Conservation (phyloP, 2,329 filamentous ascomycete species). For the Epichloe brachyelytri region DNA sequence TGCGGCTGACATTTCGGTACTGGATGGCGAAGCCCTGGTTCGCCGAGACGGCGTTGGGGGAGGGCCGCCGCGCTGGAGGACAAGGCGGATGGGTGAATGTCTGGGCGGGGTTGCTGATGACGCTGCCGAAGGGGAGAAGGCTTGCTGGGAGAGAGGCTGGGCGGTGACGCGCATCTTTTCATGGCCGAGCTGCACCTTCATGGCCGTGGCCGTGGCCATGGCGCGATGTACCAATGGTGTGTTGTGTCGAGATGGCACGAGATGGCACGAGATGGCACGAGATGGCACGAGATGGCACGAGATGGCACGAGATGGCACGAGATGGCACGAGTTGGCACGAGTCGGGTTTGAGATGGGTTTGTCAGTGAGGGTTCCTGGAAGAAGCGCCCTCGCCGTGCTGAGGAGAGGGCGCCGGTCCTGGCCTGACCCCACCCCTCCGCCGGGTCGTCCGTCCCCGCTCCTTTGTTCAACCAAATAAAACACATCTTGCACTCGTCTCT, state of each 20-base stretch:
- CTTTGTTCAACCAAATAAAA: too few relatives aligned
- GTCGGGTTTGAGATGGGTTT: too few relatives aligned
- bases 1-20: constrained; percentile 65
- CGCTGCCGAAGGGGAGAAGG: constrained; percentile 76
- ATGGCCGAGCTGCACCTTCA: constrained; percentile 14
- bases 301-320: too few relatives aligned
- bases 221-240: not conserved
- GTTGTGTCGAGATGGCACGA: too few relatives aligned
- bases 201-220: constrained; percentile 9
- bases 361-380: too few relatives aligned
- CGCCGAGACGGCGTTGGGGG: constrained; percentile 42
- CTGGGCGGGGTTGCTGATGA: constrained; percentile 57
- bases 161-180: constrained; percentile 33
- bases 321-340: too few relatives aligned
- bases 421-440: constrained; percentile 4
- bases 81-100: constrained; percentile 34
- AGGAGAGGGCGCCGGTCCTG: constrained; percentile 7
- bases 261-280: too few relatives aligned
- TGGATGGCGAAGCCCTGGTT: constrained; percentile 89
- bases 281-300: too few relatives aligned
- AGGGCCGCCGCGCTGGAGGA: constrained; percentile 26
- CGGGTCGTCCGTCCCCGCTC: not conserved
- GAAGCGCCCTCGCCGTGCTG: too few relatives aligned
- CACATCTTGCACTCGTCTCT: too few relatives aligned
- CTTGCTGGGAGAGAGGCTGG: constrained; percentile 50